Conservation (phyloP, 148 eudicot genomes). For the Camellia lanceoleosa region DNA sequence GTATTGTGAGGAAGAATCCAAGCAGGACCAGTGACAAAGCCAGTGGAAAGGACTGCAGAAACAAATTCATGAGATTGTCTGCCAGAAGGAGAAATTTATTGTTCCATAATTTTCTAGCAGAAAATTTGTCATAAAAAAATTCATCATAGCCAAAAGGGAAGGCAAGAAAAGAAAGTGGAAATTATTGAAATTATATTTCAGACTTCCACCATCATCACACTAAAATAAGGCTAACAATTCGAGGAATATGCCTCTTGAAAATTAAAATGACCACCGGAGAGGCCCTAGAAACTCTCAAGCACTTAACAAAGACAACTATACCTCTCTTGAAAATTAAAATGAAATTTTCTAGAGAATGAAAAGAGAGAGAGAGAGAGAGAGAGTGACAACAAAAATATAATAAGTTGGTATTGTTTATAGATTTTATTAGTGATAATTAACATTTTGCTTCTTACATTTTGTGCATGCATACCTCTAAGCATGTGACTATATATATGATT, state of each 20-base stretch:
- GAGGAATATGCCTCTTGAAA: background rate
- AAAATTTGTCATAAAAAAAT: background rate
- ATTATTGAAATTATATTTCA: background rate
- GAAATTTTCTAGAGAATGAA: background rate
- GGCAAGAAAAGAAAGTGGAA: background rate
- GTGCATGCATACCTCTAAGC: background rate
- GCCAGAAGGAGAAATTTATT: background rate
- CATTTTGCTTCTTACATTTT: background rate
- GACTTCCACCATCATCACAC: background rate
- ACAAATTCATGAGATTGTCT: background rate
- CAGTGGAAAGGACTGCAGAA: conserved; percentile 75
- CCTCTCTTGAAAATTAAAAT: background rate
- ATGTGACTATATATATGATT: background rate
- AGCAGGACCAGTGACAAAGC: conserved; percentile 54
- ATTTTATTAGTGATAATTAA: too few species aligned
- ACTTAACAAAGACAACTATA: background rate
- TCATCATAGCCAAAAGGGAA: background rate
- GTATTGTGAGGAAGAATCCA: conserved; percentile 57
- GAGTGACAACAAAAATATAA: background rate
- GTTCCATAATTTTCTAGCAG: background rate
- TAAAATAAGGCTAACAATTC: background rate
- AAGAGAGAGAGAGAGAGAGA: too few species aligned
- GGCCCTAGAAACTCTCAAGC: background rate
- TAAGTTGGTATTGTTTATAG: too few species aligned
- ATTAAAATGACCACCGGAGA: too few species aligned